These are phyloP conservation scores for Aspergillus niger DNA, from an alignment of 2,329 filamentous ascomycete genomes.

Conservation along the genomic window DNA sequence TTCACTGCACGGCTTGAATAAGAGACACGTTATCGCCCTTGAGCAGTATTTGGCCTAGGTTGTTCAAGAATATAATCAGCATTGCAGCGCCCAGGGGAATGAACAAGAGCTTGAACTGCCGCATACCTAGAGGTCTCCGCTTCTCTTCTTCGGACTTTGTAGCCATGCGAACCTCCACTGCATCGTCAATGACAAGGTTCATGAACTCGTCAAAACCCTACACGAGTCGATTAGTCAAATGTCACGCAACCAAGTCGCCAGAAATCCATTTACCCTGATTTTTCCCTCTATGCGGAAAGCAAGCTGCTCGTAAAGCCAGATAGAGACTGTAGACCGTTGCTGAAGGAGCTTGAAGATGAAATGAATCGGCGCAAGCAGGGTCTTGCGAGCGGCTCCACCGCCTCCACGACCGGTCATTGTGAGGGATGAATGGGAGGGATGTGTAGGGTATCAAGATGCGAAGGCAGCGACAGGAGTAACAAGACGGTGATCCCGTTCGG, in stretches of 20 bases:
- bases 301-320: constrained; percentile 97
- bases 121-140: constrained; percentile 75
- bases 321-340: constrained; percentile 78
- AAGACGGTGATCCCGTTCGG: not conserved
- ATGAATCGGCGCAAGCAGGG: constrained; percentile 76
- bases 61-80: constrained; percentile 14
- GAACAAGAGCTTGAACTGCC: not conserved
- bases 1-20: constrained; percentile 61
- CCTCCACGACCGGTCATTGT: constrained; percentile 57
- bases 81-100: not conserved
- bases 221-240: constrained; percentile 11
- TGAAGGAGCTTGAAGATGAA: constrained; percentile 93
- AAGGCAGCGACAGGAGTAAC: not conserved
- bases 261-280: constrained; percentile 69
- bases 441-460: constrained; percentile 9
- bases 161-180: constrained; percentile 83
- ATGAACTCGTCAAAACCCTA: constrained; percentile 99
- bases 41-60: constrained; percentile 75
- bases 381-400: constrained; percentile 62
- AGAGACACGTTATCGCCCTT: constrained; percentile 88
- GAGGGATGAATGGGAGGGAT: constrained; percentile 3
- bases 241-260: not conserved
- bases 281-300: constrained; percentile 93
- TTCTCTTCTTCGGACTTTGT: constrained; percentile 81
- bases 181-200: constrained; percentile 96